phyloP scores from a whole-genome alignment of 495 filamentous ascomycete genomes.

The Penicillium steckii region DNA sequence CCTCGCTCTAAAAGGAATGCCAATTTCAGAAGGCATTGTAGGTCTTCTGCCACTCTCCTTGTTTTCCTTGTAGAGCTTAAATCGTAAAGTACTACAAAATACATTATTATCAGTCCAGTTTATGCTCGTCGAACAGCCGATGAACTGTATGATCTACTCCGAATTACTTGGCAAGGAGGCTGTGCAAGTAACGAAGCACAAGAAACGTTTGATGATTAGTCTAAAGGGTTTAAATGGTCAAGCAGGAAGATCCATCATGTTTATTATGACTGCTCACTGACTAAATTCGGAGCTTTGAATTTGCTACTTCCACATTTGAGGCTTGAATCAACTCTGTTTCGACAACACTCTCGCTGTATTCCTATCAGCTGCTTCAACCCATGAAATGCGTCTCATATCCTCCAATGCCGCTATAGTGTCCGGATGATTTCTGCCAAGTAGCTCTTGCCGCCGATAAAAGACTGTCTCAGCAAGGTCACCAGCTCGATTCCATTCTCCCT shows the following conservation, averaged over 20 bases:
- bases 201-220: not conserved
- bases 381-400: slow-evolving; percentile 10
- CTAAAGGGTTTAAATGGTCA: not conserved
- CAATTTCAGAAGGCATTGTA: no score
- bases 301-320: not conserved
- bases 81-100: no score
- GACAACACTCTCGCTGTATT: slow-evolving; percentile 6
- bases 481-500: slow-evolving; percentile 24
- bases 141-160: no score
- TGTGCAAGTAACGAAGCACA: slow-evolving; percentile 5
- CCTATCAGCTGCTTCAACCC: slow-evolving; percentile 17
- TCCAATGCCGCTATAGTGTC: slow-evolving; percentile 24
- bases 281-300: not conserved
- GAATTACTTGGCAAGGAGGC: slow-evolving; percentile 16
- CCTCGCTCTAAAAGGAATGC: no score
- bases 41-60: no score
- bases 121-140: no score
- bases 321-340: slow-evolving; percentile 7
- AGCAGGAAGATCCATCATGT: not conserved
- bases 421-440: slow-evolving; percentile 28
- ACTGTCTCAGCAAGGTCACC: slow-evolving; percentile 19
- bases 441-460: slow-evolving; percentile 12
- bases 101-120: no score
- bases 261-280: not conserved
- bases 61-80: no score